Evolutionary conservation across 768 basidiomycete species (phyloP), one percentile per base, ranked within the genome.

Genomic region (Suillus luteus): DNA sequence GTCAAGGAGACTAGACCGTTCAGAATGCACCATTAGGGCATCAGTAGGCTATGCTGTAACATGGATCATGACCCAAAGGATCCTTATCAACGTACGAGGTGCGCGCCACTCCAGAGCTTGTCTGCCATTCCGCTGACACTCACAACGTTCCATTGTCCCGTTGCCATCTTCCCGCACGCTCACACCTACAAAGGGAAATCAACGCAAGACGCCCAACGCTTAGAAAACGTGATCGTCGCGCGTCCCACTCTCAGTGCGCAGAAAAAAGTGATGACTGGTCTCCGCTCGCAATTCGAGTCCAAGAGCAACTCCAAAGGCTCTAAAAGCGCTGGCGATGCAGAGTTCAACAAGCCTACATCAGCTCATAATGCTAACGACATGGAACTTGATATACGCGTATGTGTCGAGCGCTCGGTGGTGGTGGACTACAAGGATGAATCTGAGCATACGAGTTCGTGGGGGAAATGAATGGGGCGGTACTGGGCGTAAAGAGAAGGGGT

Each of bases 31-130:
- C 19, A 41, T 17, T 63, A 87, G 85, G 27, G 79, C 85, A 0
- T 85, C 86, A n/a, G 67, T 86, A 57, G 86, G 81, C 62, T 86
- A 85, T 66, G 79, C 76, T 49, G 78, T 83, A 59, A 85, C 82
- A 44, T 86, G 84, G 84, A 86, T 87, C 69, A 85, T 84, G 85
- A 82, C 82, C 33, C 85, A 86, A 67, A 77, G 82, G 62, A 78
- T 88, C 61, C 71, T 88, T 59, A 80, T 86, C 62, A 85, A 86
- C 77, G 77, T 85, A 46, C 81, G 84, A 71, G 80, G 86, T 82
- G 64, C 38, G 76, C 69, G 38, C 33, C 11, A 15, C 3, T 40
- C 5, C 52, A n/a, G 19, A 54, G 33, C 10, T 54, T 54, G 19
- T n/a, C 6, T 35, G 7, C 19, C 35, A 19, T 35, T 35, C 17